phyloP scores from a whole-genome alignment of 768 basidiomycete genomes.

The Pulveroboletus sp. region DNA sequence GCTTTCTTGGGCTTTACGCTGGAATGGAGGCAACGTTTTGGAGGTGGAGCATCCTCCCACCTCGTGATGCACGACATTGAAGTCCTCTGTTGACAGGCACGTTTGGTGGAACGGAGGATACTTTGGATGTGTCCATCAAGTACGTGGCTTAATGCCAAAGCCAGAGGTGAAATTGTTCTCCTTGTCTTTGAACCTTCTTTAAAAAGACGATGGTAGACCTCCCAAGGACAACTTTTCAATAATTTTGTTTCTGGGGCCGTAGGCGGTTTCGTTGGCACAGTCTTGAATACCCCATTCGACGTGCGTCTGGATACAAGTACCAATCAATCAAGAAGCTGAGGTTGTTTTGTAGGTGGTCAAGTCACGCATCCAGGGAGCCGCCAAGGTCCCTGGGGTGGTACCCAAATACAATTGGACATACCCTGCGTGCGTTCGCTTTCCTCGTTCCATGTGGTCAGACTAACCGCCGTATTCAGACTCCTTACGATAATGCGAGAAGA shows the following conservation, averaged over 20 bases:
- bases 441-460: neutral
- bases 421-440: constrained; percentile 50
- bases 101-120: constrained; percentile 94
- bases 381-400: constrained; percentile 57
- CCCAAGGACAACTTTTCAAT: constrained; percentile 71
- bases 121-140: constrained; percentile 89
- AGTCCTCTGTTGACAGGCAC: constrained; percentile 43
- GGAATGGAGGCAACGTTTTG: constrained; percentile 99
- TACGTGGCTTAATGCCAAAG: constrained; percentile 75
- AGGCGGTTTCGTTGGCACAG: constrained; percentile 87
- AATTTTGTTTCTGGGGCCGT: constrained; percentile 89
- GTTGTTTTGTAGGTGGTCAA: constrained; percentile 72
- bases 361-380: constrained; percentile 84
- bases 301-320: constrained; percentile 26
- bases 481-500: constrained; percentile 82
- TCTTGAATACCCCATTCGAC: constrained; percentile 83
- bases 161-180: constrained; percentile 56
- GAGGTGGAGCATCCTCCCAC: constrained; percentile 50
- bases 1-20: constrained; percentile 79
- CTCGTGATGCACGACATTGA: neutral
- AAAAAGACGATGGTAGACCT: constrained; percentile 40
- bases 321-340: neutral
- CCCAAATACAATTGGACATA: constrained; percentile 96
- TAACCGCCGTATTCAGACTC: constrained; percentile 36
- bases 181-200: neutral